Conservation (phyloP, 352 stramenopile genomes). For the Pythium myriotylum region DNA sequence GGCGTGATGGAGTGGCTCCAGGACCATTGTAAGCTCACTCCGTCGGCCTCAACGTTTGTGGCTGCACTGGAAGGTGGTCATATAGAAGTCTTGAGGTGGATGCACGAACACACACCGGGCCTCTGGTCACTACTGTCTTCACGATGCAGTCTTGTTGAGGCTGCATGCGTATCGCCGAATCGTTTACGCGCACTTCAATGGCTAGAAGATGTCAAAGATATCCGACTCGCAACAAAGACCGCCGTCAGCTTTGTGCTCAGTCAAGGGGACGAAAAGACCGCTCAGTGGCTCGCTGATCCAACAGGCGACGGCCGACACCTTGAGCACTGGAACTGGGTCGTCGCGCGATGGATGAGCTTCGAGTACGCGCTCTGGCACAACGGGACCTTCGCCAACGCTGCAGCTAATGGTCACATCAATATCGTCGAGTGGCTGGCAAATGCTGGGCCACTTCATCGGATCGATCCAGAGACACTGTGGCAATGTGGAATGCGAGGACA, state of each 20-base stretch:
- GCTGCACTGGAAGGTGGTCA: constrained; percentile 23
- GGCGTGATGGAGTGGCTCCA: constrained; percentile 29
- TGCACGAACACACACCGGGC: not conserved
- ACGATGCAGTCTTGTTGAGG: constrained; percentile 14
- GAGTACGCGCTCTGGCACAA: constrained; percentile 24
- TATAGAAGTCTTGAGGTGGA: constrained; percentile 3
- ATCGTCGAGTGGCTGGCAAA: constrained; percentile 19
- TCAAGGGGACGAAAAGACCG: constrained; percentile 12
- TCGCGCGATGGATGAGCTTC: constrained; percentile 29
- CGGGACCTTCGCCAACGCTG: constrained; percentile 10
- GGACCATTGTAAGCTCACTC: not conserved
- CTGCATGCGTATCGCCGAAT: constrained; percentile 18
- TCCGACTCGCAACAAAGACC: constrained; percentile 10
- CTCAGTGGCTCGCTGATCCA: constrained; percentile 23
- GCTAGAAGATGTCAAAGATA: constrained; percentile 12
- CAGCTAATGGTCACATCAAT: constrained; percentile 12
- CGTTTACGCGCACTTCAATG: constrained; percentile 16
- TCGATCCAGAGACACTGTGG: constrained; percentile 15
- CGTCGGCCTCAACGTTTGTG: not conserved
- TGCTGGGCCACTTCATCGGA: constrained; percentile 17
- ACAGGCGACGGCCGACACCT: constrained; percentile 12
- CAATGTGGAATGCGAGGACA: constrained; percentile 14
- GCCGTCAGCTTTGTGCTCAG: constrained; percentile 17
- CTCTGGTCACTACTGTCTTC: not conserved
- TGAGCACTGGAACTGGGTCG: constrained; percentile 18